These are phyloP conservation scores for Termitomyces sp. DNA, from an alignment of 768 basidiomycete species.

Conservation along the genomic window DNA sequence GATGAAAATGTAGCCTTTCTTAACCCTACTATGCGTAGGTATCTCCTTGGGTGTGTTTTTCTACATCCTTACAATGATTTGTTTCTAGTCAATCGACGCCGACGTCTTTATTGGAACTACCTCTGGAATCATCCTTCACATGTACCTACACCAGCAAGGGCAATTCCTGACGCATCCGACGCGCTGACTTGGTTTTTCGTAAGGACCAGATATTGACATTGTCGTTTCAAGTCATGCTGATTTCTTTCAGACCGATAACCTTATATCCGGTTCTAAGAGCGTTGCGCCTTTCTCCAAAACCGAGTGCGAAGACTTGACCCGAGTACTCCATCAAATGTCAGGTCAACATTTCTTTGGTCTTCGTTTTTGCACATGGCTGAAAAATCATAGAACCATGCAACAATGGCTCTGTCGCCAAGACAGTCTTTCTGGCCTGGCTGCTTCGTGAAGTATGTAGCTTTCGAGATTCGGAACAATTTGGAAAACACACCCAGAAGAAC, in stretches of 20 bases:
- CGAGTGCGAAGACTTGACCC: constrained; percentile 46
- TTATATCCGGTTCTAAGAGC: constrained; percentile 37
- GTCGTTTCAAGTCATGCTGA: background rate
- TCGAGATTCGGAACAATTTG: constrained; percentile 39
- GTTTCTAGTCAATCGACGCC: constrained; percentile 35
- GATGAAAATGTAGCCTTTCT: constrained; percentile 20
- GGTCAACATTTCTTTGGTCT: constrained; percentile 14
- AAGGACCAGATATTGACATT: constrained; percentile 1
- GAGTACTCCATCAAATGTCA: constrained; percentile 30
- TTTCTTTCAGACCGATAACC: constrained; percentile 35
- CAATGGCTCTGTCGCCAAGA: constrained; percentile 32
- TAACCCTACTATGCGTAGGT: constrained; percentile 21
- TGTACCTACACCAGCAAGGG: constrained; percentile 32
- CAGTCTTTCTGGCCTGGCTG: constrained; percentile 43
- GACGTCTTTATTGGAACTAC: constrained; percentile 48
- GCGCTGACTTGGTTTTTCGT: constrained; percentile 47
- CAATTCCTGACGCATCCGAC: constrained; percentile 40
- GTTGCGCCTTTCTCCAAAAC: constrained; percentile 46
- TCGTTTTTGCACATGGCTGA: background rate
- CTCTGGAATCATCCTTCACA: constrained; percentile 45
- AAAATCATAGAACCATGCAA: constrained; percentile 23
- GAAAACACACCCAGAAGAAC: constrained; percentile 31
- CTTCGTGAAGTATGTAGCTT: constrained; percentile 47
- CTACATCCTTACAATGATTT: background rate
- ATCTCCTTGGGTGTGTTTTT: background rate